These are phyloP conservation scores for Echites panduratus DNA, from an alignment of 257 asterid genomes.

Conservation along the genomic window DNA sequence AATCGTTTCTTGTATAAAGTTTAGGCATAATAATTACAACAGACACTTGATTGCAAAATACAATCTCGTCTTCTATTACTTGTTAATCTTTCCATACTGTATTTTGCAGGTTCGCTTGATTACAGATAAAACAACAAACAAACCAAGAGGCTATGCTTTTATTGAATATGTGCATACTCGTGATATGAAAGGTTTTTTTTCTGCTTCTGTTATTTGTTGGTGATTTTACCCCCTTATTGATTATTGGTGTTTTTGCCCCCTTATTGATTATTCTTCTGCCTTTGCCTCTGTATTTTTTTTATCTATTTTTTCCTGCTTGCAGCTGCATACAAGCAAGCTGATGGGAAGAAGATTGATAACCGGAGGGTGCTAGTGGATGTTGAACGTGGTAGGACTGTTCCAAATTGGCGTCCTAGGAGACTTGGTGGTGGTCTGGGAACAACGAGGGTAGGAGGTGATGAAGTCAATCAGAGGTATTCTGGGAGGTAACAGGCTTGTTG, in stretches of 20 bases:
- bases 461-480: slow-evolving; percentile 42
- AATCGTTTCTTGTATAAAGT: slow-evolving; percentile 9
- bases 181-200: slow-evolving; percentile 82
- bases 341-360: slow-evolving; percentile 93
- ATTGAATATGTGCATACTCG: slow-evolving; percentile 81
- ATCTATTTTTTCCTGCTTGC: slow-evolving; percentile 18
- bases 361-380: slow-evolving; percentile 97
- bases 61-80: slow-evolving; percentile 11
- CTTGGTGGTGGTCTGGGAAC: slow-evolving; percentile 99
- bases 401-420: slow-evolving; percentile 98
- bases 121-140: slow-evolving; percentile 61
- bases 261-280: no score
- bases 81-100: slow-evolving; percentile 21
- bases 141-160: slow-evolving; percentile 96
- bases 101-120: slow-evolving; percentile 81
- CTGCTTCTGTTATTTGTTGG: slow-evolving; percentile 1
- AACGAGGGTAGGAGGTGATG: slow-evolving; percentile 85
- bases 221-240: no score
- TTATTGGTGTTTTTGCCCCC: background rate
- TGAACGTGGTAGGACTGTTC: slow-evolving; percentile 99
- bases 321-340: slow-evolving; percentile 99
- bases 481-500: slow-evolving; percentile 48
- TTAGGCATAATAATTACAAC: slow-evolving; percentile 16
- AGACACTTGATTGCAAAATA: slow-evolving; percentile 12
- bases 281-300: slow-evolving; percentile 1